A percentile compares a stretch with the other conserved stretches of the same genome.
Conservation (phyloP, 208 protist genomes). For the Acanthamoeba healyi region DNA sequence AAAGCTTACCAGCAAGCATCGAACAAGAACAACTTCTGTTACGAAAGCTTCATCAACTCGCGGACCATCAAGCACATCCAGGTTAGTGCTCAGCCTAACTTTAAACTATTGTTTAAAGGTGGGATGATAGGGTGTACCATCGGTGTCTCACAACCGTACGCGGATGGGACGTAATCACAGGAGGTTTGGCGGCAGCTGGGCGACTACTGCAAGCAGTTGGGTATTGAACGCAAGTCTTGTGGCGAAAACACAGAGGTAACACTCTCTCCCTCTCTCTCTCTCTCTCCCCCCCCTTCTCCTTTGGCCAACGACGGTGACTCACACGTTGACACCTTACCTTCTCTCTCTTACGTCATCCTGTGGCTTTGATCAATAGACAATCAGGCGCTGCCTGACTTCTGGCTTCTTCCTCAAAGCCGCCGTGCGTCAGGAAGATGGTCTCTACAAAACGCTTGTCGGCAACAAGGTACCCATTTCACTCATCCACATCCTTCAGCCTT, state of each 20-base stretch:
- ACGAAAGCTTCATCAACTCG: slow-evolving; percentile 12
- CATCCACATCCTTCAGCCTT: background rate
- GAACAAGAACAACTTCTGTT: background rate
- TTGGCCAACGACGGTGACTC: no score
- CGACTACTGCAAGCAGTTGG: background rate
- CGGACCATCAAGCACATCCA: slow-evolving; percentile 7
- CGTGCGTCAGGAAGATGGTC: background rate
- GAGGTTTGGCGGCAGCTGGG: background rate
- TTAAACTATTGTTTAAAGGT: no score
- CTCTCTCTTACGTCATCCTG: no score
- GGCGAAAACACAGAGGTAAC: background rate
- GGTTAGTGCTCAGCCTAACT: no score
- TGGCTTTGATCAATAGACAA: no score
- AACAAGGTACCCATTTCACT: background rate
- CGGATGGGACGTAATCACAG: background rate
- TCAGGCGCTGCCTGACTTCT: background rate
- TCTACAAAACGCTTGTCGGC: slow-evolving; percentile 8
- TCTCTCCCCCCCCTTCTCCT: no score
- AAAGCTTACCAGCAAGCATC: background rate
- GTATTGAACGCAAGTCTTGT: background rate
- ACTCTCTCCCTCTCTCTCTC: no score
- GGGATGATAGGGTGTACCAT: no score
- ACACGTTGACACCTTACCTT: no score
- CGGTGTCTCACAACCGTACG: no score
- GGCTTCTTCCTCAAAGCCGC: slow-evolving; percentile 21